Evolutionary conservation across 129 eudicot species (phyloP).

Genomic region (Flaveria trinervia): DNA sequence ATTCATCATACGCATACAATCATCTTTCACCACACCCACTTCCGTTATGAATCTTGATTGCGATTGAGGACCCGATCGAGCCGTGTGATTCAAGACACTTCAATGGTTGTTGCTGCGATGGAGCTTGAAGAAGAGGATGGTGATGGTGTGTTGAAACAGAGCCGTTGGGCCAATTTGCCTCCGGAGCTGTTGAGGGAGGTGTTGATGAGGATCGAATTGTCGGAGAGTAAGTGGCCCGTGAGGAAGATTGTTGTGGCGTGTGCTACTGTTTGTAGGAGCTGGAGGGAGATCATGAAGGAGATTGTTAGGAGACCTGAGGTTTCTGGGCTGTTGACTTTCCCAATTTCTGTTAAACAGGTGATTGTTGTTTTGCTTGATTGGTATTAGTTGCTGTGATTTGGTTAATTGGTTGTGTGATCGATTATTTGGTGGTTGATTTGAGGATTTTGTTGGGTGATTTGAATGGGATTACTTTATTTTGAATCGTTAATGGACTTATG

Average conservation of each 20-base stretch:
- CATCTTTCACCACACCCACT: neutral
- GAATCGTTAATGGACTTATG: neutral
- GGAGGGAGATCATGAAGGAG: constrained; percentile 87
- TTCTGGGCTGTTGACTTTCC: constrained; percentile 69
- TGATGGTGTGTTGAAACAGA: constrained; percentile 43
- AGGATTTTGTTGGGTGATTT: constrained; percentile 7
- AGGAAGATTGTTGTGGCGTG: constrained; percentile 78
- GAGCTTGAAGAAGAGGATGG: constrained; percentile 5
- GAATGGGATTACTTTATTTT: neutral
- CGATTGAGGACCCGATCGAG: constrained; percentile 54
- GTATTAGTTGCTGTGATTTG: neutral
- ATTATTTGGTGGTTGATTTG: neutral
- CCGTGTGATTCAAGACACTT: constrained; percentile 64
- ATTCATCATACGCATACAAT: neutral
- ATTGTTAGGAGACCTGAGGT: constrained; percentile 62
- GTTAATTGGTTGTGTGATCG: neutral
- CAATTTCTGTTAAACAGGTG: constrained; percentile 85
- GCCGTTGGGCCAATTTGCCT: constrained; percentile 74
- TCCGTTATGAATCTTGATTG: constrained; percentile 43
- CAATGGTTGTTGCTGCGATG: constrained; percentile 37
- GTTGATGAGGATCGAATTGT: constrained; percentile 55
- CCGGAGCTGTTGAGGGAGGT: constrained; percentile 73
- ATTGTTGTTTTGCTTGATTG: neutral
- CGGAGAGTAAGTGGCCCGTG: constrained; percentile 66
- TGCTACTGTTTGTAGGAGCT: constrained; percentile 82